Percentiles rank a stretch among this genome's conserved stretches.
Evolutionary conservation across 2,329 filamentous ascomycete genomes (phyloP).

Genomic region (Aureobasidium sp.): DNA sequence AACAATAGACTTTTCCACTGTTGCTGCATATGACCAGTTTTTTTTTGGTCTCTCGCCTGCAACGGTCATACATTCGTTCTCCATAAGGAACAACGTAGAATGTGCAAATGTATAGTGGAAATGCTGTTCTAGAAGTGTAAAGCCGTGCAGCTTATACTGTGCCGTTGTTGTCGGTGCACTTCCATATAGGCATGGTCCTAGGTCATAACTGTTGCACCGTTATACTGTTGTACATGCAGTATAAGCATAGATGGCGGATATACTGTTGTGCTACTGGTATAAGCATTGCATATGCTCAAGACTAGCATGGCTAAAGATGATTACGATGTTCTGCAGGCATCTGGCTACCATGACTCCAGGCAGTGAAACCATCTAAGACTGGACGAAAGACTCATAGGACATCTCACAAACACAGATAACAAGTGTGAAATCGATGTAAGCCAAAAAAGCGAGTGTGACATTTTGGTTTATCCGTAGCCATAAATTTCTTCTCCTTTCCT

Average conservation of each 20-base stretch:
- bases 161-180: neutral
- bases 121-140: neutral
- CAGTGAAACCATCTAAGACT: neutral
- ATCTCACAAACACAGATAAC: neutral
- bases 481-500: neutral
- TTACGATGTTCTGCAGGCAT: neutral
- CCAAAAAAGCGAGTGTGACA: constrained; percentile 4
- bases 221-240: neutral
- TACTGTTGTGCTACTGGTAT: neutral
- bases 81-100: neutral
- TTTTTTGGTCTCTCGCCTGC: neutral
- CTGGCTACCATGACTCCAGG: neutral
- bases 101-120: neutral
- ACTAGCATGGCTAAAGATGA: neutral
- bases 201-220: neutral
- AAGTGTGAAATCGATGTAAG: neutral
- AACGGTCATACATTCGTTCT: neutral
- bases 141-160: neutral
- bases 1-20: neutral
- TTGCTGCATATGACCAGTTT: neutral
- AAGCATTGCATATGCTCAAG: neutral
- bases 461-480: constrained; percentile 4
- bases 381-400: neutral
- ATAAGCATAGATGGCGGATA: neutral
- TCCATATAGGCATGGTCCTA: neutral